Evolutionary conservation across 2,329 filamentous ascomycete species (phyloP).

Genomic region (Meredithiella fracta): DNA sequence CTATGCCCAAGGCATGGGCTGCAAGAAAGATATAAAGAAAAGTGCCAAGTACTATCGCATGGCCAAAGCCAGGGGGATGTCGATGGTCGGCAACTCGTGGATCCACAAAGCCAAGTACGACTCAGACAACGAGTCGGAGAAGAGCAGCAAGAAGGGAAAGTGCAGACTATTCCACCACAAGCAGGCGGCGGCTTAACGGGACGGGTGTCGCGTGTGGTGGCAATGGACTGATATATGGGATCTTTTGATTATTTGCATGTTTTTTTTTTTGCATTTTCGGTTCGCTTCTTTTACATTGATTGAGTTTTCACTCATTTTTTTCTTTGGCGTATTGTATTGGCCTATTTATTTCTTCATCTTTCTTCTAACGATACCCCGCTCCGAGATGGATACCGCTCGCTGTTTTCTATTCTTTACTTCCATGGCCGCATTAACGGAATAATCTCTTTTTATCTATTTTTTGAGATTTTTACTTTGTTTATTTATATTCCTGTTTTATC

Average conservation of each 20-base stretch:
- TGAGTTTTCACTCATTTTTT: slow-evolving; percentile 3
- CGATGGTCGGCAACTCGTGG: slow-evolving; percentile 98
- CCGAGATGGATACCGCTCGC: neutral
- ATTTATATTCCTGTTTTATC: neutral
- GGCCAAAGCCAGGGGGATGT: slow-evolving; percentile 86
- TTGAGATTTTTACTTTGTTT: neutral
- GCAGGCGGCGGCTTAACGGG: slow-evolving; percentile 17
- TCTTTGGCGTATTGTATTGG: neutral
- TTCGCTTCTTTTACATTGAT: neutral
- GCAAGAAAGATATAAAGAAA: slow-evolving; percentile 91
- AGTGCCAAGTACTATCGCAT: slow-evolving; percentile 78
- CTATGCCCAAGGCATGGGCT: slow-evolving; percentile 83
- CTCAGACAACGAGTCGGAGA: slow-evolving; percentile 46
- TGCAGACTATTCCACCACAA: slow-evolving; percentile 52
- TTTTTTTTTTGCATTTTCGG: neutral
- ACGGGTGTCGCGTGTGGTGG: neutral
- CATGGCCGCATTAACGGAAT: neutral
- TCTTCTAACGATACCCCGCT: slow-evolving; percentile 19
- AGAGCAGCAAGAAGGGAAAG: slow-evolving; percentile 45
- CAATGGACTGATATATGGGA: neutral
- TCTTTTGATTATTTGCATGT: slow-evolving; percentile 2
- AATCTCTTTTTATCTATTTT: neutral
- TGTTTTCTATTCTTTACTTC: slow-evolving; percentile 18
- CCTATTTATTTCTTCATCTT: slow-evolving; percentile 19
- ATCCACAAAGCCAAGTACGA: slow-evolving; percentile 94